Conservation (phyloP, 495 filamentous ascomycete genomes). For the Tuber melanosporum region DNA sequence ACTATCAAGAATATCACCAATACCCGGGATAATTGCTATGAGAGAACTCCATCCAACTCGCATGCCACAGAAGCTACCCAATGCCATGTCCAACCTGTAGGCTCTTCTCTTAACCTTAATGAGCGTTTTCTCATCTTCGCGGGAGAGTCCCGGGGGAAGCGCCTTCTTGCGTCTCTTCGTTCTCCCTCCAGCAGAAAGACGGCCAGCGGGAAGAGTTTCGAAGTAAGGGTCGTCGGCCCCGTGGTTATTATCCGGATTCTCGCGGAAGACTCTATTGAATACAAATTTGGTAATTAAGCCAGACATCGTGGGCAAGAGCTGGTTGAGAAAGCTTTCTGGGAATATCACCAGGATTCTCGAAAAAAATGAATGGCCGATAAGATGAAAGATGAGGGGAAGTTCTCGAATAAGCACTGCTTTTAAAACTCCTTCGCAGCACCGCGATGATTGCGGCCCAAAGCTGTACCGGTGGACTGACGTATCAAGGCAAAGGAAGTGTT, state of each 20-base stretch:
- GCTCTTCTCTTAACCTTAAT: slow-evolving; percentile 72
- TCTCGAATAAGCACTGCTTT: not conserved
- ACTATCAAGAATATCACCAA: slow-evolving; percentile 69
- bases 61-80: slow-evolving; percentile 68
- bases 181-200: slow-evolving; percentile 54
- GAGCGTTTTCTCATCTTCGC: slow-evolving; percentile 71
- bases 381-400: not conserved
- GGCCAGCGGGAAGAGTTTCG: slow-evolving; percentile 63
- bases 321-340: not conserved
- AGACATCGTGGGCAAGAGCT: slow-evolving; percentile 47
- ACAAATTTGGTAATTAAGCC: slow-evolving; percentile 52
- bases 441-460: not conserved
- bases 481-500: not conserved
- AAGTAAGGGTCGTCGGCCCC: slow-evolving; percentile 66
- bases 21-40: slow-evolving; percentile 70
- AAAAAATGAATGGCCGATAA: not conserved
- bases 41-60: slow-evolving; percentile 76
- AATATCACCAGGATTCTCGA: not conserved
- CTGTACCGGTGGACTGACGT: not conserved
- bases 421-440: not conserved
- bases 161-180: slow-evolving; percentile 64
- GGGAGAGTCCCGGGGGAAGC: slow-evolving; percentile 63
- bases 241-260: slow-evolving; percentile 60
- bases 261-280: slow-evolving; percentile 60
- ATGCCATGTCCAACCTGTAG: slow-evolving; percentile 70